Conservation (phyloP, 441 rosid species). For the Arabidopsis hybrid region DNA sequence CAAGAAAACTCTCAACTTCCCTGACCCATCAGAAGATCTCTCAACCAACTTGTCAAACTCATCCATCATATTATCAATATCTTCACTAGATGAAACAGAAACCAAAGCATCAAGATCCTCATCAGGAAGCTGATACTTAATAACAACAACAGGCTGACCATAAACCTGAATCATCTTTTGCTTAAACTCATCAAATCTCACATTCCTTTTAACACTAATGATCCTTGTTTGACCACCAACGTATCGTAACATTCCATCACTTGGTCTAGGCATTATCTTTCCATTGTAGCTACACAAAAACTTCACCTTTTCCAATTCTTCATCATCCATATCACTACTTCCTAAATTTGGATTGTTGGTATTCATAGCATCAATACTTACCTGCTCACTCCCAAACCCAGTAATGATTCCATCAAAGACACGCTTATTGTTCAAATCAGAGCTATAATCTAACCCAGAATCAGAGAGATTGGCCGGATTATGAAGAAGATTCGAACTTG, state of each 20-base stretch:
- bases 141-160: not conserved
- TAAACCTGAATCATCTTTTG: not conserved
- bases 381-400: not conserved
- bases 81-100: not conserved
- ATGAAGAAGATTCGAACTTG: not conserved
- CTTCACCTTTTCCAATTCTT: not conserved
- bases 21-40: slow-evolving; percentile 2
- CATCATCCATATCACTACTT: not conserved
- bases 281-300: slow-evolving; percentile 13
- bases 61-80: slow-evolving; percentile 18
- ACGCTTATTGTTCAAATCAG: not conserved
- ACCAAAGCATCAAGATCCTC: slow-evolving; percentile 23
- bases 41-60: slow-evolving; percentile 1
- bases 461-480: not conserved
- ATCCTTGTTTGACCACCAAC: slow-evolving; percentile 15
- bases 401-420: not conserved
- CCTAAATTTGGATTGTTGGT: not conserved
- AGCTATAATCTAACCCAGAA: not conserved
- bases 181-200: slow-evolving; percentile 14
- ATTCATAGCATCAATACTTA: not conserved
- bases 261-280: slow-evolving; percentile 18
- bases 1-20: not conserved
- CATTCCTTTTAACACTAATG: not conserved
- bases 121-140: slow-evolving; percentile 20
- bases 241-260: slow-evolving; percentile 11